Percentiles rank a stretch among this genome's conserved stretches.
phyloP scores from a whole-genome alignment of 2,329 filamentous ascomycete species.

The Exserohilum turcica region DNA sequence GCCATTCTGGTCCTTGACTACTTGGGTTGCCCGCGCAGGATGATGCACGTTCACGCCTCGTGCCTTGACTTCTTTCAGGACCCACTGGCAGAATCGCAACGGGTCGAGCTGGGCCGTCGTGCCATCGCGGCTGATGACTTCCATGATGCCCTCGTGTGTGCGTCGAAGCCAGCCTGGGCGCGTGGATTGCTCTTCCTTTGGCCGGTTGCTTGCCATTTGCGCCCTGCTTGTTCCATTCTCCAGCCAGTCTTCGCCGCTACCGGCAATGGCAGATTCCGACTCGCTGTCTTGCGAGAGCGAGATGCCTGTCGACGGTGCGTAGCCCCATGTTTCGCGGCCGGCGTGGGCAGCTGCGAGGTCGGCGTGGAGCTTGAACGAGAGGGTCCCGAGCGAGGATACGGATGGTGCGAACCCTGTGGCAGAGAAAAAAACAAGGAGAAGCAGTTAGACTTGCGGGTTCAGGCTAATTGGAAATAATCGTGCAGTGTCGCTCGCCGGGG shows the following conservation, averaged over 20 bases:
- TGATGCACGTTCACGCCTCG: conserved; percentile 70
- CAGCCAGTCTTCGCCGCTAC: conserved; percentile 68
- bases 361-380: conserved; percentile 73
- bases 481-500: background rate
- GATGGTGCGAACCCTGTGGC: conserved; percentile 62
- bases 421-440: background rate
- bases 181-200: conserved; percentile 29
- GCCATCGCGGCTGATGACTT: conserved; percentile 65
- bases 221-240: conserved; percentile 67
- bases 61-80: conserved; percentile 62
- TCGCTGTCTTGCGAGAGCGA: conserved; percentile 59
- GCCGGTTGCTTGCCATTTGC: conserved; percentile 53
- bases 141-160: conserved; percentile 60
- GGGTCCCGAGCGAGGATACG: conserved; percentile 63
- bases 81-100: conserved; percentile 66
- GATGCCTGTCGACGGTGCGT: conserved; percentile 61
- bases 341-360: conserved; percentile 64
- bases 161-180: conserved; percentile 65
- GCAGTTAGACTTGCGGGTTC: background rate
- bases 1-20: conserved; percentile 58
- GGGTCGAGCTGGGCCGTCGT: conserved; percentile 74
- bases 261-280: conserved; percentile 48
- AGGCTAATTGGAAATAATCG: background rate
- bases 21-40: conserved; percentile 61
- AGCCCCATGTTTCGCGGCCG: conserved; percentile 65